Conservation (phyloP, 2,329 filamentous ascomycete genomes). For the Metarhizium guizhouense region DNA sequence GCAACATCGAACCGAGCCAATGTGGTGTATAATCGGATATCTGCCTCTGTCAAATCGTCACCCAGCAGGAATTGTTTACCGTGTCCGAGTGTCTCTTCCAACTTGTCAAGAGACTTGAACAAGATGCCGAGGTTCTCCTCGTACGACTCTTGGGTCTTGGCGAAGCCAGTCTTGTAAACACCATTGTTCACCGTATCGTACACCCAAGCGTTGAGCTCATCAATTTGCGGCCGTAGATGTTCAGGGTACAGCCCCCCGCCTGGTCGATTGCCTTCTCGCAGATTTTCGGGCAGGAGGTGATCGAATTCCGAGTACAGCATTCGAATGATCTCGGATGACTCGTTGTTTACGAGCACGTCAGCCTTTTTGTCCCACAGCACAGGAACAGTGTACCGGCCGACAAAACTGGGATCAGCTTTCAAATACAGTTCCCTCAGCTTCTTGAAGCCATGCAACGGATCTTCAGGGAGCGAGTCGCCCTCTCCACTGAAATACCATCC, state of each 20-base stretch:
- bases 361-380: conserved; percentile 62
- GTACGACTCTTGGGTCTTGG: too few species aligned
- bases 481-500: too few species aligned
- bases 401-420: conserved; percentile 55
- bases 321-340: conserved; percentile 46
- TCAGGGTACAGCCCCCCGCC: conserved; percentile 50
- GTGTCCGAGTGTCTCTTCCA: too few species aligned
- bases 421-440: conserved; percentile 17
- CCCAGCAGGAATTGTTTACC: too few species aligned
- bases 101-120: too few species aligned
- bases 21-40: conserved; percentile 59
- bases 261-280: conserved; percentile 40
- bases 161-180: too few species aligned
- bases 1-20: conserved; percentile 60
- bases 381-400: conserved; percentile 65
- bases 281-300: conserved; percentile 14
- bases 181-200: conserved; percentile 37
- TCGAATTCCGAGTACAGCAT: too few species aligned
- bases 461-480: too few species aligned
- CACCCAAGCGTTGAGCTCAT: conserved; percentile 59
- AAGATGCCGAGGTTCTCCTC: too few species aligned
- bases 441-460: too few species aligned
- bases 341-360: conserved; percentile 70
- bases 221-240: conserved; percentile 45
- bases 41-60: conserved; percentile 23